Percentiles rank a stretch among this genome's conserved stretches.
Conservation (phyloP, 2,329 filamentous ascomycete species). For the Exophiala sideris region DNA sequence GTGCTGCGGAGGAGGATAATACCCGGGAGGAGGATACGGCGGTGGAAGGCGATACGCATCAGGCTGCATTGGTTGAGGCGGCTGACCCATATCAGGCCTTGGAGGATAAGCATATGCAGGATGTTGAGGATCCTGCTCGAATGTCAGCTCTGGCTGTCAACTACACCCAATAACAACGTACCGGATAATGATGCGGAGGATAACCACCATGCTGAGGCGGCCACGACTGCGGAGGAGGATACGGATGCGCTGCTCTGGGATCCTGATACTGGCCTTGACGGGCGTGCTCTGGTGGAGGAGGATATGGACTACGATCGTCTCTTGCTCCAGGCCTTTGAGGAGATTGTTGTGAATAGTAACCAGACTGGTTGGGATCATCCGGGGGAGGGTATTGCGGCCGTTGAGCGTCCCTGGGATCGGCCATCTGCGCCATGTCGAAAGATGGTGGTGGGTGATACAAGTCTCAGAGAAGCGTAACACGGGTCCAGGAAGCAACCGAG, state of each 20-base stretch:
- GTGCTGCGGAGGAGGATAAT: conserved; percentile 41
- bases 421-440: conserved; percentile 29
- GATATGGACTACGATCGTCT: conserved; percentile 26
- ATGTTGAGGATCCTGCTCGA: conserved; percentile 24
- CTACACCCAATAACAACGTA: conserved; percentile 29
- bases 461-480: conserved; percentile 21
- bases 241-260: conserved; percentile 34
- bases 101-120: conserved; percentile 35
- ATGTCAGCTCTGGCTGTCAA: conserved; percentile 13
- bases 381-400: conserved; percentile 26
- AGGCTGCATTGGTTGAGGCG: conserved; percentile 35
- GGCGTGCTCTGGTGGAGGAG: conserved; percentile 37
- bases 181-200: conserved; percentile 35
- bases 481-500: conserved; percentile 25
- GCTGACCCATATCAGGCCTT: conserved; percentile 38
- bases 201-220: conserved; percentile 25
- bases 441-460: conserved; percentile 18
- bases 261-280: conserved; percentile 46
- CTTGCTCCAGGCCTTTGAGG: conserved; percentile 19
- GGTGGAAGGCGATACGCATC: conserved; percentile 45
- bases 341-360: conserved; percentile 26
- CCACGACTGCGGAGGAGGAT: conserved; percentile 37
- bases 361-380: conserved; percentile 22
- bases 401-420: conserved; percentile 22
- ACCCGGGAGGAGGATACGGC: conserved; percentile 35